Percentiles rank a stretch among this genome's conserved stretches.
phyloP scores from a whole-genome alignment of 2,329 filamentous ascomycete genomes.

The Fusarium sp. region DNA sequence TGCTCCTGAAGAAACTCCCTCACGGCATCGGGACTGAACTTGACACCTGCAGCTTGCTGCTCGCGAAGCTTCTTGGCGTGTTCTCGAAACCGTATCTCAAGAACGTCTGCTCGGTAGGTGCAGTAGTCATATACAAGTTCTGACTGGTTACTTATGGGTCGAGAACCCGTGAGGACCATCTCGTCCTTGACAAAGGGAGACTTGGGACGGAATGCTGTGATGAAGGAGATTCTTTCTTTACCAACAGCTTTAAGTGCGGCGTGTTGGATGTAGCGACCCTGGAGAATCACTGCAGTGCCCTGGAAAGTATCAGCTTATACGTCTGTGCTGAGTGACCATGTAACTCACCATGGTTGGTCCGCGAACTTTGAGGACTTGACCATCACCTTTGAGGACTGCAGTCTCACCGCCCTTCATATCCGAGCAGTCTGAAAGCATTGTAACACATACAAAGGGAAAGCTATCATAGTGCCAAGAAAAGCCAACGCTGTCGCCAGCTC shows the following conservation, averaged over 20 bases:
- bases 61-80: constrained; percentile 20
- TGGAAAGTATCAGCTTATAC: constrained; percentile 23
- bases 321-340: too few relatives aligned
- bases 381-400: constrained; percentile 62
- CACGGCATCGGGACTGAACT: constrained; percentile 25
- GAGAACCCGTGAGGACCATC: constrained; percentile 67
- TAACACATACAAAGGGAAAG: constrained; percentile 75
- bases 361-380: constrained; percentile 65
- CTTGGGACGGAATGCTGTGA: constrained; percentile 72
- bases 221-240: constrained; percentile 71
- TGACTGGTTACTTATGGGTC: constrained; percentile 57
- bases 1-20: constrained; percentile 37
- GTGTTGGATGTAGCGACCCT: constrained; percentile 74
- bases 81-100: constrained; percentile 61
- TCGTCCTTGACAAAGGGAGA: constrained; percentile 65
- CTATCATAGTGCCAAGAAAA: constrained; percentile 70
- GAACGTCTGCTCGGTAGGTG: constrained; percentile 39
- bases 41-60: constrained; percentile 9
- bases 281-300: constrained; percentile 73
- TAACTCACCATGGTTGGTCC: constrained; percentile 66
- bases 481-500: constrained; percentile 56
- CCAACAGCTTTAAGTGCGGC: constrained; percentile 67
- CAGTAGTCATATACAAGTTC: constrained; percentile 19
- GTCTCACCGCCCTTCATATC: constrained; percentile 73
- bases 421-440: constrained; percentile 71